Evolutionary conservation across 163 green algal genomes (phyloP), one percentile per base, ranked within the genome.

Genomic region (Chlamydomonas reinhardtii): DNA sequence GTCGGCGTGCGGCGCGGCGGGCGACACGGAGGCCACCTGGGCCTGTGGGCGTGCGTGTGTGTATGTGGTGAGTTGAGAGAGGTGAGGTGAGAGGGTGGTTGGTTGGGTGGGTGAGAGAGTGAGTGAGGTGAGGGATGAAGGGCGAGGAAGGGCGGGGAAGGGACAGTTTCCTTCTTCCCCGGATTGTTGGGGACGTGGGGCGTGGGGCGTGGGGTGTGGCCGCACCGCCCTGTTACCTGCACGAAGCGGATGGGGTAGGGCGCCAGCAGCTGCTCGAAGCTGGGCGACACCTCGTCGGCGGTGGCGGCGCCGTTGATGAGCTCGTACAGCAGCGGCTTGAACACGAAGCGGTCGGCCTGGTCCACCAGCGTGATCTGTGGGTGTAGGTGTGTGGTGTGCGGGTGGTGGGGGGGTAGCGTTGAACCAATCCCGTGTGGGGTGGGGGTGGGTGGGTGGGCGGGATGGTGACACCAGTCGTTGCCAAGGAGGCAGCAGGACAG

Each of bases 311-410:
- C 95, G 37, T 93, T 96, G 31, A 99, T 77, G 48, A 99, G 92
- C 93, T 99, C 98, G 89, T 99, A 99, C 81, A 99, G 92, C 93
- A 99, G 86, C 54, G 98, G 98, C 93, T 99, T 99, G 93, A 99
- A 99, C 14, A 98, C 92, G 91, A 99, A 99, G 27, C 94, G 90
- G 16, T 99, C 97, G 9, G 76, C 91, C 82, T 97, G 90, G 90
- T 99, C 98, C n/a, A 99, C 94, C 3, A 99, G 87, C 5, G 96
- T 98, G 4, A 99, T 90, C 94, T 98, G 91, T 27, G 54, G 0
- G 37, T 2, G 25, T 27, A 2, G 9, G 69, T 14, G 35, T 17
- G 34, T 1, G 69, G 9, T 1, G 9, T n/a, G 69, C 15, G 61
- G 61, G 3, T 31, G 61, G 25, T 12, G 8, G n/a, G n/a, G n/a